phyloP scores from a whole-genome alignment of 257 asterid species.

The Solanum ossicruentum region DNA sequence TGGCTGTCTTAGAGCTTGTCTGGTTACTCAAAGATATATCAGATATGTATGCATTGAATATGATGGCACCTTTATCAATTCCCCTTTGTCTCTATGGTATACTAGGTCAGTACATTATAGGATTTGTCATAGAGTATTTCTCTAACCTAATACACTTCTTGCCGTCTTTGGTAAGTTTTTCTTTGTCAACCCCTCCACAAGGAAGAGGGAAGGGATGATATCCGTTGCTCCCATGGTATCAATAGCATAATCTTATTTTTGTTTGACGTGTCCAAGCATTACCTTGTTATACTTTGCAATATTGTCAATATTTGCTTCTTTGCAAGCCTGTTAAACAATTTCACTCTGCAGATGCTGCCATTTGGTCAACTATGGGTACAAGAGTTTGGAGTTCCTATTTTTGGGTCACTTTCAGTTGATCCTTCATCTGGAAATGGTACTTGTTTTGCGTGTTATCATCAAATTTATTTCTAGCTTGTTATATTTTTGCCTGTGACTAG shows the following conservation, averaged over 20 bases:
- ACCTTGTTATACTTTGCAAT: not conserved
- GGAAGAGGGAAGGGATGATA: not conserved
- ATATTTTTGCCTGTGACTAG: not conserved
- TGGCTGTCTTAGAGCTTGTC: not conserved
- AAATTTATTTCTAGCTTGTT: not conserved
- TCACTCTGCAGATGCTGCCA: conserved; percentile 35
- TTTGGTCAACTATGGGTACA: conserved; percentile 52
- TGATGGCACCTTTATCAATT: not conserved
- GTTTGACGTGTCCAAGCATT: not conserved
- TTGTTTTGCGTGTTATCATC: not conserved
- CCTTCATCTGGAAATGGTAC: conserved; percentile 43
- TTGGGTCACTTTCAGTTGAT: conserved; percentile 63
- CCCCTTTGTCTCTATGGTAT: not conserved
- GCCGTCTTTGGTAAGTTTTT: not conserved
- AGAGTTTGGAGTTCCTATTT: conserved; percentile 76
- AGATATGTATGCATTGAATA: not conserved
- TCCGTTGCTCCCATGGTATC: not conserved
- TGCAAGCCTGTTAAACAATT: not conserved
- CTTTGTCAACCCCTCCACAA: not conserved
- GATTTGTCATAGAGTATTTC: not conserved
- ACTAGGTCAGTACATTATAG: not conserved
- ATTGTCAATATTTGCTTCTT: not conserved
- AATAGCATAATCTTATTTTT: not conserved
- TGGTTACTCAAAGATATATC: not conserved
- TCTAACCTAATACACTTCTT: not conserved